Conservation (phyloP, 2,329 filamentous ascomycete genomes). For the Pseudocercospora cruenta region DNA sequence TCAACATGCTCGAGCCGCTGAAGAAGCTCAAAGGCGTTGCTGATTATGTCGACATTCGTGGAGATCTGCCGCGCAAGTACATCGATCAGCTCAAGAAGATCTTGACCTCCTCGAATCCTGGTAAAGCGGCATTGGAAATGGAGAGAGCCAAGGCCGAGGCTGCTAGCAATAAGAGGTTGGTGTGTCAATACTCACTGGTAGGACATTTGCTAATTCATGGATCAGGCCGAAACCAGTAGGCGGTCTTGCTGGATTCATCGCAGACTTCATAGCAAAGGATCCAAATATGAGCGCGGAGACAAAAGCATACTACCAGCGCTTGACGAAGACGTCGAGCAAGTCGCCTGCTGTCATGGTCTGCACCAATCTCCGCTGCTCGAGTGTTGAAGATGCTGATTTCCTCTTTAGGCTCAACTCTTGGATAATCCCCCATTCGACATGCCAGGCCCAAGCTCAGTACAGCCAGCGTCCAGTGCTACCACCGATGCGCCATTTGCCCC, state of each 20-base stretch:
- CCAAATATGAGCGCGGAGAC: constrained; percentile 7
- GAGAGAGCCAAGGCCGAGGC: not conserved
- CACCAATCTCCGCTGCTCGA: not conserved
- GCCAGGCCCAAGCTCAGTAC: not conserved
- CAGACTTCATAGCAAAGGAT: constrained; percentile 7
- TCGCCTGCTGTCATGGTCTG: constrained; percentile 14
- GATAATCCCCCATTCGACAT: too few species aligned
- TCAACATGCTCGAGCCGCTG: constrained; percentile 14
- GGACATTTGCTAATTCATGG: not conserved
- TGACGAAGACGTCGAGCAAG: constrained; percentile 13
- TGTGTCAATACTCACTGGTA: not conserved
- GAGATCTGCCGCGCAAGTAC: constrained; percentile 15
- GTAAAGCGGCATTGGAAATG: not conserved
- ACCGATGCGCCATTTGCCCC: too few species aligned
- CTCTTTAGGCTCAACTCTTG: too few species aligned
- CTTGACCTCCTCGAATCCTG: constrained; percentile 3
- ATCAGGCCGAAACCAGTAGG: not conserved
- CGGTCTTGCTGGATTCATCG: not conserved
- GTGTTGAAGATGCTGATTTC: too few species aligned
- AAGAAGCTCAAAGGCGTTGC: constrained; percentile 8
- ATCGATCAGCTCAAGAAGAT: constrained; percentile 13
- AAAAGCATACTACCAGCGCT: constrained; percentile 2
- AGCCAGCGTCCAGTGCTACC: not conserved
- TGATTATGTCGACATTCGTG: constrained; percentile 17
- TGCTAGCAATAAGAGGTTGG: constrained; percentile 1